A percentile compares a stretch with the other conserved stretches of the same genome.
phyloP scores from a whole-genome alignment of 352 stramenopile genomes.

The Phytophthora tubulina region DNA sequence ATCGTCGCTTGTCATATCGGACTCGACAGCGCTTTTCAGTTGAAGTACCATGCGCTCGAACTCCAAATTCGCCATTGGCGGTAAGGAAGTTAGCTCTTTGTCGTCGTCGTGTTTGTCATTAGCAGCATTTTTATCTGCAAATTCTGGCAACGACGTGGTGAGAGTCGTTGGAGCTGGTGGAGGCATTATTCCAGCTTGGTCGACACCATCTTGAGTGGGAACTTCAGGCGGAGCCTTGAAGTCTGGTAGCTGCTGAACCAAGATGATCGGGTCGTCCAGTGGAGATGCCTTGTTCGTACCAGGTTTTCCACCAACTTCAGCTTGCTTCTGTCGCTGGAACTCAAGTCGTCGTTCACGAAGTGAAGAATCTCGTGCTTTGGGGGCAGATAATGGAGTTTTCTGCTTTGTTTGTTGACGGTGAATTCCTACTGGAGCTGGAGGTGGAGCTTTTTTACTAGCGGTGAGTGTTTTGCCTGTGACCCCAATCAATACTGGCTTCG shows the following conservation, averaged over 20 bases:
- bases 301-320: conserved; percentile 27
- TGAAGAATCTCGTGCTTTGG: conserved; percentile 22
- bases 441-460: conserved; percentile 18
- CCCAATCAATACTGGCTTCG: conserved; percentile 28
- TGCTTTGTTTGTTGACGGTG: conserved; percentile 21
- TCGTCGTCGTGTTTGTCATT: conserved; percentile 32
- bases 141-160: conserved; percentile 14
- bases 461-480: neutral
- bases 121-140: conserved; percentile 18
- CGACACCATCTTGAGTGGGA: neutral
- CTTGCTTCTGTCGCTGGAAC: conserved; percentile 53
- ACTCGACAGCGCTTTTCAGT: conserved; percentile 71
- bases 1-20: conserved; percentile 29
- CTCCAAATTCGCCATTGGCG: conserved; percentile 58
- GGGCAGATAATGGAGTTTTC: conserved; percentile 18
- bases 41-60: conserved; percentile 84
- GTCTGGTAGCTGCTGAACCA: conserved; percentile 75
- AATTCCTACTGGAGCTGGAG: conserved; percentile 25
- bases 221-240: conserved; percentile 23
- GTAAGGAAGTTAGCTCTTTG: conserved; percentile 24
- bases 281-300: conserved; percentile 25
- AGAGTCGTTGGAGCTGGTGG: conserved; percentile 35
- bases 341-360: conserved; percentile 38
- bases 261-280: conserved; percentile 73
- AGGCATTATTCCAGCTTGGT: conserved; percentile 18